Evolutionary conservation across 225 moss, liverwort and hornwort species (phyloP).

Genomic region (Ulota crispa): DNA sequence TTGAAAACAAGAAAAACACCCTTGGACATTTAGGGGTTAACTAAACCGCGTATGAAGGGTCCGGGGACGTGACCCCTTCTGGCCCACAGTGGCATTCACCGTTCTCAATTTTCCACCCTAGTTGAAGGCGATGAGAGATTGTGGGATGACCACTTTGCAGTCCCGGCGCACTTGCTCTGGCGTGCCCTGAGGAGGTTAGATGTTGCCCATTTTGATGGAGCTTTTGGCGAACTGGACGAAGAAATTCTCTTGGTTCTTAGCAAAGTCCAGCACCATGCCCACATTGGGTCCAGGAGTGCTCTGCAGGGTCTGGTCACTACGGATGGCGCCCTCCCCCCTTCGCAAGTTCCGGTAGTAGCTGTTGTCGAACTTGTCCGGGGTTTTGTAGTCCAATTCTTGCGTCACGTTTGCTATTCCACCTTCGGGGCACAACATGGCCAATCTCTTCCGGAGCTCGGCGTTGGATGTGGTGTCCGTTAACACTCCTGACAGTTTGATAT

Average conservation of each 20-base stretch:
- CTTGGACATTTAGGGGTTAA: no score
- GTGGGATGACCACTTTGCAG: slow-evolving; percentile 44
- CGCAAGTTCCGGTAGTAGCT: slow-evolving; percentile 59
- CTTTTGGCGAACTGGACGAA: slow-evolving; percentile 43
- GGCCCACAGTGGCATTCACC: no score
- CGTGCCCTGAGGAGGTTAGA: slow-evolving; percentile 11
- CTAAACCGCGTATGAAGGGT: no score
- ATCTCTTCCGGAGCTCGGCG: slow-evolving; percentile 17
- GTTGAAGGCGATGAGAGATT: slow-evolving; percentile 22
- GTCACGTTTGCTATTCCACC: rapidly evolving
- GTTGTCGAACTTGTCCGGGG: slow-evolving; percentile 65
- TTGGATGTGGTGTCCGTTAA: slow-evolving; percentile 36
- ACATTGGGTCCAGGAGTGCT: slow-evolving; percentile 29
- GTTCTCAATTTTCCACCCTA: neutral
- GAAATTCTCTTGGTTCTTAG: slow-evolving; percentile 32
- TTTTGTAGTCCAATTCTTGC: slow-evolving; percentile 34
- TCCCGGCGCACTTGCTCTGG: slow-evolving; percentile 49
- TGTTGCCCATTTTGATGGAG: slow-evolving; percentile 64
- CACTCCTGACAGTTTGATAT: slow-evolving; percentile 34
- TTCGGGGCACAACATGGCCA: neutral
- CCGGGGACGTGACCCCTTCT: no score
- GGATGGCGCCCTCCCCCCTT: slow-evolving; percentile 42
- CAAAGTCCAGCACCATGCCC: slow-evolving; percentile 22
- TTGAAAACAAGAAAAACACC: no score
- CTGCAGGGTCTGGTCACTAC: slow-evolving; percentile 47